A percentile compares a stretch with the other conserved stretches of the same genome.
phyloP scores from a whole-genome alignment of 495 filamentous ascomycete genomes.

The Lophiotrema nucula region DNA sequence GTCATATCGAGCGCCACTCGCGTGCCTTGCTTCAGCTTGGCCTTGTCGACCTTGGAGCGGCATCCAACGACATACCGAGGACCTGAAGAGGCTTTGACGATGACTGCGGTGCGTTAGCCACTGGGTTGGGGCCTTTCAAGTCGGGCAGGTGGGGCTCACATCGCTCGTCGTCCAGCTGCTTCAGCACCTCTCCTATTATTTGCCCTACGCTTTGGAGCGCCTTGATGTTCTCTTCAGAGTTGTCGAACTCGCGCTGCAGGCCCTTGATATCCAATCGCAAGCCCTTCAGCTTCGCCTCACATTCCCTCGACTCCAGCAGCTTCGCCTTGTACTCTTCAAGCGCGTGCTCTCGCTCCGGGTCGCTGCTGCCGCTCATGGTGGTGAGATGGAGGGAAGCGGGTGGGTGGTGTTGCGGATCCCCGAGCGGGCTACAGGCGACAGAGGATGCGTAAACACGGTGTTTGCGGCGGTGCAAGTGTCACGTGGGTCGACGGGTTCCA shows the following conservation, averaged over 20 bases:
- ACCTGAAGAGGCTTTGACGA: constrained; percentile 91
- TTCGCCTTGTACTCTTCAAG: constrained; percentile 87
- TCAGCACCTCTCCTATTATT: constrained; percentile 98
- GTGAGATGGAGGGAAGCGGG: background rate
- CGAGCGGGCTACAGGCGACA: constrained; percentile 23
- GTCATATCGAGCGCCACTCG: constrained; percentile 99
- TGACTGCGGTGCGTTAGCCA: constrained; percentile 49
- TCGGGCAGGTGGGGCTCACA: constrained; percentile 56
- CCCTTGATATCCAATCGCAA: constrained; percentile 93
- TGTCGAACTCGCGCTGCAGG: constrained; percentile 88
- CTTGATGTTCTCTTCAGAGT: constrained; percentile 99
- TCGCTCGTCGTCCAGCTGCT: constrained; percentile 98
- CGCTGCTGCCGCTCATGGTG: constrained; percentile 37
- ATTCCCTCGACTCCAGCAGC: constrained; percentile 94
- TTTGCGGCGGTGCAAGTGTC: background rate
- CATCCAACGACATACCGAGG: constrained; percentile 98
- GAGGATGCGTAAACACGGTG: constrained; percentile 21
- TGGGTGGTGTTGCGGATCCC: constrained; percentile 11
- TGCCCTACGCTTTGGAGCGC: constrained; percentile 98
- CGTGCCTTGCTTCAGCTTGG: constrained; percentile 95
- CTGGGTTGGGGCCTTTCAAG: background rate
- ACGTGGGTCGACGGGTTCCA: background rate
- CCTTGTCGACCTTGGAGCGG: constrained; percentile 95
- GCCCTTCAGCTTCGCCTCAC: constrained; percentile 93
- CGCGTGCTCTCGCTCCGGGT: constrained; percentile 74